Base-by-base conservation (phyloP, 2,329 filamentous ascomycete species). In the Pseudogymnoascus sp. region DNA sequence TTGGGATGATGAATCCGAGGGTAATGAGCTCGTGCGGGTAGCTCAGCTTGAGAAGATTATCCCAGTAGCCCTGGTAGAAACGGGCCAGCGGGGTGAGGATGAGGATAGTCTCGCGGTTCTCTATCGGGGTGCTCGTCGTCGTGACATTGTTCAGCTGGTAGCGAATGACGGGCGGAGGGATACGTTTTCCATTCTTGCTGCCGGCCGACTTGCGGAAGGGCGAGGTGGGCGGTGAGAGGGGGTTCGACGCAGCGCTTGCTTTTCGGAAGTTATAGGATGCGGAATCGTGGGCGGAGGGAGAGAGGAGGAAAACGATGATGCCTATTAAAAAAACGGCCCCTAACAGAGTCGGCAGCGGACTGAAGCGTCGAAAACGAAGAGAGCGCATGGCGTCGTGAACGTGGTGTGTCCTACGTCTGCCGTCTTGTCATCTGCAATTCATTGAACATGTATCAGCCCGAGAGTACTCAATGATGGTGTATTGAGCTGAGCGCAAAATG, bases 121-220 rank as follows among this genome's bases (percentile, higher is more conserved):
- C 84, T 60, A 91, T 79, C 1, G 94, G 91, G 67, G 89, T 83
- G 61, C 82, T 75, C 18, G 92, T 89, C 64, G 90, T 90, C 47
- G 92, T 97, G 69, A 97, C 84, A 77, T 93, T 92, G 81, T 97
- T 97, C 77, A 99, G 88, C 75, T 95, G 86, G 80, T 97, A 97
- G 75, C 91, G 92, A 38, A 90, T 85, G 56, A 99, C 92, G 7
- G 93, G 92, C 62, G 93, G 92, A 59, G 92, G 88, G 47, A 81
- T 79, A 63, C 76, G 73, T 68, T 77, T 80, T 64, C 74, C 81
- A 72, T 80, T 83, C 64, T 76, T 77, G 68, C 85, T 83, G n/a
- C 75, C 75, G 63, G 76, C 78, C 23, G 83, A 78, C 73, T 91
- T 92, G 71, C 84, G 81, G 76, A 90, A 91, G 35, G 88, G 86